A percentile compares a stretch with the other conserved stretches of the same genome.
These are phyloP conservation scores for Biscogniauxia mediterranea DNA, from an alignment of 2,329 filamentous ascomycete species.

Conservation along the genomic window DNA sequence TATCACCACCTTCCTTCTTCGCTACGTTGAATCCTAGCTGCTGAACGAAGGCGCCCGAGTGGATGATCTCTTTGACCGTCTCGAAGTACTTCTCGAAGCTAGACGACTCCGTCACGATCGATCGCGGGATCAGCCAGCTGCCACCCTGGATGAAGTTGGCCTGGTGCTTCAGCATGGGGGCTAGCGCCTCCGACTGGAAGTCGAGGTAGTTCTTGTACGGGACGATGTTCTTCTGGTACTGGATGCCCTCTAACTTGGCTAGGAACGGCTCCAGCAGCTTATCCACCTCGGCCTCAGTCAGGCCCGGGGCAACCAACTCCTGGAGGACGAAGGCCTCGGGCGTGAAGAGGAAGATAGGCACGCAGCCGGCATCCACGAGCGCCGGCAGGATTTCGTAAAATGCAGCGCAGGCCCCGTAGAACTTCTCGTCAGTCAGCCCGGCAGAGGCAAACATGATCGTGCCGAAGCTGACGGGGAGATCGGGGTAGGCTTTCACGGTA, in stretches of 20 bases:
- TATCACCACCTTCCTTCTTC: constrained; percentile 10
- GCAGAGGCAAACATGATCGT: constrained; percentile 41
- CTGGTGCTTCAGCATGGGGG: constrained; percentile 3
- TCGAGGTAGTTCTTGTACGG: constrained; percentile 5
- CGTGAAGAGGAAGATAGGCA: constrained; percentile 20
- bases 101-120: neutral
- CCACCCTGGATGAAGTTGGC: constrained; percentile 6
- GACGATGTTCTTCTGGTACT: constrained; percentile 3
- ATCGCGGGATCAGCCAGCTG: constrained; percentile 8
- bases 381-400: constrained; percentile 11
- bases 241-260: constrained; percentile 2
- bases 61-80: constrained; percentile 30
- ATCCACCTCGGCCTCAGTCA: constrained; percentile 1
- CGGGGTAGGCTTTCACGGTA: constrained; percentile 50
- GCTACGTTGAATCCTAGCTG: constrained; percentile 33
- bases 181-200: constrained; percentile 7
- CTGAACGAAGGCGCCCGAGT: constrained; percentile 33
- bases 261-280: constrained; percentile 5
- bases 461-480: constrained; percentile 41
- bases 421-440: neutral
- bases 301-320: constrained; percentile 4
- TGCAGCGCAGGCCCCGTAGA: neutral
- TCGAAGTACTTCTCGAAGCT: constrained; percentile 1
- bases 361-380: constrained; percentile 25
- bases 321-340: constrained; percentile 13